Base-by-base conservation (phyloP, 2,329 filamentous ascomycete genomes). In the Fusarium dlaminii region DNA sequence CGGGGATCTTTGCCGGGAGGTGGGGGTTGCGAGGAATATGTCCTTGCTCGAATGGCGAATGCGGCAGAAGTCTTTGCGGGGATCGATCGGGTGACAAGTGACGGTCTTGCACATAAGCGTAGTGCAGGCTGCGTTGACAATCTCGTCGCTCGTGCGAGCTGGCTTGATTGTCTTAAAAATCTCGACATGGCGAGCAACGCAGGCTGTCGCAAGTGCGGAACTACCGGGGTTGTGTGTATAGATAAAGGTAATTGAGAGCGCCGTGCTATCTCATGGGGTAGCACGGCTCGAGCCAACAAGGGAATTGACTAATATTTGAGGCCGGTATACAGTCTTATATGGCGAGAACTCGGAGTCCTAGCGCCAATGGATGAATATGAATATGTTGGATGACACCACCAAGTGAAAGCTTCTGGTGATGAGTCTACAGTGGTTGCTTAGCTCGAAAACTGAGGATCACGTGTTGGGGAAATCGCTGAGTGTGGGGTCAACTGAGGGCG, bases 91-190 rank as follows among this genome's bases (percentile, higher is more conserved):
- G 81, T 78, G 60, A 80, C 70, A 24, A 78, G 70, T 30, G 83
- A 77, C 18, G 80, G 73, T 34, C 80, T 84, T 79, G 83, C 74
- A 46, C 85, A 84, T 71, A 85, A 83, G 79, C 86, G 85, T 62
- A 87, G 82, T 70, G 87, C 83, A 77, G 85, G 83, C 79, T 87
- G 86, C 79, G 88, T 84, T 75, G 87, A 87, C 75, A 87, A 84
- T 82, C 88, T 88, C 67, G 89, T 88, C 79, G 90, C 86, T 81
- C 89, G 88, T 83, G 90, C 89, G 81, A 93, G 84, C 82, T 90
- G 88, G 85, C 90, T 89, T 81, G 91, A 88, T 82, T 90, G 90
- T 82, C 91, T 89, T 76, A 93, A 84, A 79, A 91, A 85, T 79
- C 89, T 89, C 81, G 90, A 90, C 91, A 93, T 93, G 83, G 81